A percentile compares a stretch with the other conserved stretches of the same genome.
phyloP scores from a whole-genome alignment of 2,329 filamentous ascomycete genomes.

The Penicillium sclerotigenum region DNA sequence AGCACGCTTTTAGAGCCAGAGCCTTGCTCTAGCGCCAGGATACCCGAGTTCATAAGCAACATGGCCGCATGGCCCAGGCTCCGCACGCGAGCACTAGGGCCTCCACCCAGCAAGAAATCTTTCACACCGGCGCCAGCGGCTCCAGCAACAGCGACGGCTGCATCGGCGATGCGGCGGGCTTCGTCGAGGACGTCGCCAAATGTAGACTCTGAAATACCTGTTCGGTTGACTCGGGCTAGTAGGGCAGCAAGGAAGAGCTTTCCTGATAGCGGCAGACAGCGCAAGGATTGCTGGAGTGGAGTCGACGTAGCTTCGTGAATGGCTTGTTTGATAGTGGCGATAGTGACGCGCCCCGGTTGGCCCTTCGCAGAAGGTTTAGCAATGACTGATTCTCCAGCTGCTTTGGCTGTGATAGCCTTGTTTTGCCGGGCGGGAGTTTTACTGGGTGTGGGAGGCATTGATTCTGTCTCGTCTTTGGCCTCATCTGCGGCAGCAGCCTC shows the following conservation, averaged over 20 bases:
- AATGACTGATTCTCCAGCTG: slow-evolving; percentile 12
- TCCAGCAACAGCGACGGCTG: slow-evolving; percentile 45
- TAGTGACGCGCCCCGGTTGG: slow-evolving; percentile 66
- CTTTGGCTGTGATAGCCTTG: slow-evolving; percentile 18
- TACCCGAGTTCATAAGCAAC: slow-evolving; percentile 80
- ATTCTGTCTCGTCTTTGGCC: slow-evolving; percentile 32
- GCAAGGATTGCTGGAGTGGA: slow-evolving; percentile 84
- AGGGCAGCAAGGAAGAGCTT: slow-evolving; percentile 86
- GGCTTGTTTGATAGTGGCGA: slow-evolving; percentile 86
- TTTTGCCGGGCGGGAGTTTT: slow-evolving; percentile 38
- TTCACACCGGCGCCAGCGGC: slow-evolving; percentile 57
- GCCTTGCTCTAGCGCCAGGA: slow-evolving; percentile 71
- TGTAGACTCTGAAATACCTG: slow-evolving; percentile 80
- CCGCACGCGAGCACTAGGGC: slow-evolving; percentile 47
- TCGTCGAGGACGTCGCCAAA: slow-evolving; percentile 90
- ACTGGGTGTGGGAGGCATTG: slow-evolving; percentile 45
- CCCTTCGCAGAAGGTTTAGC: slow-evolving; percentile 26
- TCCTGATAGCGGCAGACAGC: slow-evolving; percentile 72
- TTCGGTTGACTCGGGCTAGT: slow-evolving; percentile 72
- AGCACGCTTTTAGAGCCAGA: slow-evolving; percentile 27
- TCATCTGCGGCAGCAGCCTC: slow-evolving; percentile 25
- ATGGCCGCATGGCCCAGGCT: slow-evolving; percentile 71
- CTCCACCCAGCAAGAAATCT: slow-evolving; percentile 55
- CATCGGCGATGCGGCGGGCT: slow-evolving; percentile 62
- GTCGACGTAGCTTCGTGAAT: slow-evolving; percentile 94